Percentiles rank a stretch among this genome's conserved stretches.
These are phyloP conservation scores for Berkeleyomyces rouxiae DNA, from an alignment of 2,329 filamentous ascomycete genomes.

Conservation along the genomic window DNA sequence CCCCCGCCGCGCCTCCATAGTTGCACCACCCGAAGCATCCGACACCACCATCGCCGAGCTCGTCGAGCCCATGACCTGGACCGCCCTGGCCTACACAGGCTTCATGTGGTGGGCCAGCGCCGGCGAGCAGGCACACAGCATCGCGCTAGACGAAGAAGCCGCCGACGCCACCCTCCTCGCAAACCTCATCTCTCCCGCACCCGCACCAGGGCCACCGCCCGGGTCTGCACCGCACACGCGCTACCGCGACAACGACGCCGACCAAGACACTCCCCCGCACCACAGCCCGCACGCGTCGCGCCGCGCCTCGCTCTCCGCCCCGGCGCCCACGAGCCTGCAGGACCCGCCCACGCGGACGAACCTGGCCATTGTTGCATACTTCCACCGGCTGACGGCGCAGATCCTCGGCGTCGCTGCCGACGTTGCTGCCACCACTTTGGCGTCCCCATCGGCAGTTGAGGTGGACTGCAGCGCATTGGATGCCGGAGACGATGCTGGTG, in stretches of 20 bases:
- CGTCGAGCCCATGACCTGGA: slow-evolving; percentile 49
- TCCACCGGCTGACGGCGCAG: slow-evolving; percentile 56
- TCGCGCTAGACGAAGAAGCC: slow-evolving; percentile 40
- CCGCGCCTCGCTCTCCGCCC: neutral
- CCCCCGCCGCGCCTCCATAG: neutral
- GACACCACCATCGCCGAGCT: slow-evolving; percentile 37
- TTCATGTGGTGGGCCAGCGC: slow-evolving; percentile 88
- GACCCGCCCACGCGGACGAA: slow-evolving; percentile 37
- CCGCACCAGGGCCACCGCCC: slow-evolving; percentile 11
- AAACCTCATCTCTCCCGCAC: slow-evolving; percentile 27
- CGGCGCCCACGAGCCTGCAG: slow-evolving; percentile 12
- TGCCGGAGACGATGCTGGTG: slow-evolving; percentile 20
- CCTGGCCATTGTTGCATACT: slow-evolving; percentile 62
- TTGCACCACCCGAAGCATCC: slow-evolving; percentile 15
- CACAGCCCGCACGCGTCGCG: neutral
- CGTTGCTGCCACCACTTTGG: slow-evolving; percentile 33
- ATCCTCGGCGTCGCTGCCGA: slow-evolving; percentile 46
- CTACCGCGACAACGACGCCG: neutral
- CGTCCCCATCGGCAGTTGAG: slow-evolving; percentile 20
- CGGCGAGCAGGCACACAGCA: slow-evolving; percentile 49
- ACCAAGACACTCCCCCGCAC: neutral
- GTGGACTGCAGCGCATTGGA: slow-evolving; percentile 22
- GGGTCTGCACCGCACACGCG: neutral
- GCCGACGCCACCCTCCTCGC: slow-evolving; percentile 40
- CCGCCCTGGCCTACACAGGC: slow-evolving; percentile 59